These are phyloP conservation scores for Tuber magnatum DNA, from an alignment of 495 filamentous ascomycete genomes.

Conservation along the genomic window DNA sequence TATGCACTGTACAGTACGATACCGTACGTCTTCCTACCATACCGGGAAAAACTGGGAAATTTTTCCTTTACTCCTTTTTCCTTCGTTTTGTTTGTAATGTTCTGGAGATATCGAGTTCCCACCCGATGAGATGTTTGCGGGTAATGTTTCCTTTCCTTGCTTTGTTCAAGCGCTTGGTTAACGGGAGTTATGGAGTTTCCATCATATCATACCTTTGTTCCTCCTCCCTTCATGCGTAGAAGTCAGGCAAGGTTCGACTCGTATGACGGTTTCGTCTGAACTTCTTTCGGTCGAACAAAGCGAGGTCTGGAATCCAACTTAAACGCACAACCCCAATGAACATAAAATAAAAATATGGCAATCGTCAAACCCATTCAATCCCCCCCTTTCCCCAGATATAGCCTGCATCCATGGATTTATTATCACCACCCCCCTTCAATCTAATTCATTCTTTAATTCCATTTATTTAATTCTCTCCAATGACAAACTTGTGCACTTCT, in stretches of 20 bases:
- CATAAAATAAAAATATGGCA: background rate
- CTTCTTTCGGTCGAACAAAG: background rate
- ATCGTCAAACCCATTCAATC: background rate
- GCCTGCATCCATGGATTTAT: background rate
- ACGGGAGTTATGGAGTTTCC: background rate
- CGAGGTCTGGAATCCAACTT: background rate
- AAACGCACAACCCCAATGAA: background rate
- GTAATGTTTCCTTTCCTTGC: background rate
- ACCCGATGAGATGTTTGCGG: background rate
- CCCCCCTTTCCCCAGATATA: background rate
- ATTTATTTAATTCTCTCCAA: background rate
- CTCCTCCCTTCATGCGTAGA: background rate
- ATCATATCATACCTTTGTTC: too few species aligned
- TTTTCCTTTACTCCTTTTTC: background rate
- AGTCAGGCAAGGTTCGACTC: background rate
- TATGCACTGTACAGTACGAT: background rate
- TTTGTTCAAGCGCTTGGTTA: background rate
- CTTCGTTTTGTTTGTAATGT: background rate
- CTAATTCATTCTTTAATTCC: background rate
- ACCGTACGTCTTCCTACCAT: background rate
- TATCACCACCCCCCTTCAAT: background rate
- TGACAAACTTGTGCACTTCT: background rate
- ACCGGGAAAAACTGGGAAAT: background rate
- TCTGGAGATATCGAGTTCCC: background rate
- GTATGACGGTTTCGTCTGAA: background rate